A percentile compares a stretch with the other conserved stretches of the same genome.
Evolutionary conservation across 352 stramenopile genomes (phyloP).

Genomic region (Phytophthora vignae): DNA sequence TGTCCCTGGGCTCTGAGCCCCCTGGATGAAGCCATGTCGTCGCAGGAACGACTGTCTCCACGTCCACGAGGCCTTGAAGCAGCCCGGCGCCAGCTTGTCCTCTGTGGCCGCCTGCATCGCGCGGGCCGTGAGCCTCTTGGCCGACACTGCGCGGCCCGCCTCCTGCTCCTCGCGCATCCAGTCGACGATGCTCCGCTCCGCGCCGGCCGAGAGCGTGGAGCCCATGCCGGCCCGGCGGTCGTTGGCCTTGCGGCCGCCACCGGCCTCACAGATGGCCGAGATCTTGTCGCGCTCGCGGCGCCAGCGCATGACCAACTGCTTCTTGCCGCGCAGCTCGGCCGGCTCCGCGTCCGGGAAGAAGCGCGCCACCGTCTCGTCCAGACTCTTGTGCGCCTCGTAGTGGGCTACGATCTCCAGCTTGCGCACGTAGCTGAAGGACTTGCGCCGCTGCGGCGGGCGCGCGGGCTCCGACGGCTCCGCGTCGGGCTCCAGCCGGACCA

Average conservation of each 20-base stretch:
- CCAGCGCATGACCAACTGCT: constrained; percentile 36
- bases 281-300: constrained; percentile 31
- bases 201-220: constrained; percentile 28
- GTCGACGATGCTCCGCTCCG: constrained; percentile 22
- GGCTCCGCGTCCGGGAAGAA: constrained; percentile 25
- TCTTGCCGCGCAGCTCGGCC: constrained; percentile 23
- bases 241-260: constrained; percentile 31
- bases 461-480: neutral
- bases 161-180: constrained; percentile 28
- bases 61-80: constrained; percentile 39
- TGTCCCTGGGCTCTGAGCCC: neutral
- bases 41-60: constrained; percentile 37
- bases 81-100: constrained; percentile 28
- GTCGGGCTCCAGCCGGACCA: constrained; percentile 9
- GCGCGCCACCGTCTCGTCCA: constrained; percentile 25
- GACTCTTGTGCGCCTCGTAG: constrained; percentile 22
- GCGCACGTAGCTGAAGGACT: constrained; percentile 29
- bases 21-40: constrained; percentile 26
- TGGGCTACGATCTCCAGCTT: constrained; percentile 32
- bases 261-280: constrained; percentile 28
- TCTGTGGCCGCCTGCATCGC: constrained; percentile 24
- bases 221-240: constrained; percentile 34
- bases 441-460: constrained; percentile 7
- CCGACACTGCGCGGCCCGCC: constrained; percentile 18
- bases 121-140: constrained; percentile 20